Evolutionary conservation across 768 basidiomycete genomes (phyloP), one percentile per base, ranked within the genome.

Genomic region (Zangia roseola): DNA sequence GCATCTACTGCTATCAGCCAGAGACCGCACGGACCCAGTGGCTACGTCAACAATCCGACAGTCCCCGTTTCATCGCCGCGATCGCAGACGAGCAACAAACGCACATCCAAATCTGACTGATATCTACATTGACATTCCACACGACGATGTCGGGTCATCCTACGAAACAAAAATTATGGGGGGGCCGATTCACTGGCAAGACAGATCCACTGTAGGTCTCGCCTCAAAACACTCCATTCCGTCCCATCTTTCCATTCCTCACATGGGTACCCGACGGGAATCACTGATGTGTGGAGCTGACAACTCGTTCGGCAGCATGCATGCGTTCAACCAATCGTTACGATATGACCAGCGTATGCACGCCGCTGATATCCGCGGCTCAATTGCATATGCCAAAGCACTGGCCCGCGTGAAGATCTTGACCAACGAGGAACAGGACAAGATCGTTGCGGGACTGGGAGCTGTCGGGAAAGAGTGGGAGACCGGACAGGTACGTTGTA

Each of bases 271-370:
- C 19, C 17, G 31, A 2, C 16, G 45, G 30, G n/a, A n/a, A 28
- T 31, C 31, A 31, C 30, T 37, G 20, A 19, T 8, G 28, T 30
- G 35, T n/a, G 6, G 14, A 12, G 23, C 43, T 57, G 52, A 60
- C 30, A 31, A 31, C 38, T 7, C 35, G 5, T 26, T 26, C 43
- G 26, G 43, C 31, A 95, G 93, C 38, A 98, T 98, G 95, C 92
- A 97, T 69, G 88, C 84, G 25, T 98, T 95, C 75, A 98, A 97
- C 67, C 92, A 97, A 68, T 97, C 94, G 21, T 76, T 99, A 58
- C 84, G 81, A 54, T 99, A 97, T 69, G 95, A 98, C 68, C 83
- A 90, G 67, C 81, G 91, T 35, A 97, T 99, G 94, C 82, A 94
- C 64, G 80, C 82, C 10, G 93, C 83, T 21, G 97, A 99, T 60